phyloP scores from a whole-genome alignment of 768 basidiomycete species.

The Cystobasidium ongulense region DNA sequence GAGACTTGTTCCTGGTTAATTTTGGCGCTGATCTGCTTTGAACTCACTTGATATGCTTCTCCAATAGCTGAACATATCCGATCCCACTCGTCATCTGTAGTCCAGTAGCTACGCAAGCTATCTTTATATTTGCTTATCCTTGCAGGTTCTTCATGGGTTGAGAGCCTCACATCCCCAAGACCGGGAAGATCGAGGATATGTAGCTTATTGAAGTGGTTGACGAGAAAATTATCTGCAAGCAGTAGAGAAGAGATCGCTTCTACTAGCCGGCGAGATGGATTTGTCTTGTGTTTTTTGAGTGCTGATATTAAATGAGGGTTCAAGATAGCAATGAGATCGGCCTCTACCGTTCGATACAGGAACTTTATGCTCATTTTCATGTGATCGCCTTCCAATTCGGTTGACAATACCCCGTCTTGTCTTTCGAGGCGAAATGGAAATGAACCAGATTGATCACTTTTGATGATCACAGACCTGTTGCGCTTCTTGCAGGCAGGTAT shows the following conservation, averaged over 20 bases:
- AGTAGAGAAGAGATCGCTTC: neutral
- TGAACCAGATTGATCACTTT: neutral
- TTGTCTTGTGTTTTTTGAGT: neutral
- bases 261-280: neutral
- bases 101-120: neutral
- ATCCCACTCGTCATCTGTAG: neutral
- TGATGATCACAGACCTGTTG: neutral
- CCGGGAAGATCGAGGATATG: neutral
- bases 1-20: neutral
- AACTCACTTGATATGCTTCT: neutral
- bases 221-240: neutral
- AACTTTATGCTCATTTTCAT: neutral
- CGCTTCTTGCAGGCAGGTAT: neutral
- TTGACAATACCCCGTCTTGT: neutral
- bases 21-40: neutral
- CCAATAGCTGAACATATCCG: neutral
- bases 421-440: conserved; percentile 5
- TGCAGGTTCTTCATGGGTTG: neutral
- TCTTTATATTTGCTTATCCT: neutral
- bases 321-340: neutral
- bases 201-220: neutral
- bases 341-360: neutral
- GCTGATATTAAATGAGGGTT: neutral
- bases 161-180: neutral
- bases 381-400: neutral